phyloP scores from a whole-genome alignment of 2,329 filamentous ascomycete species.

The Colletotrichum paranaense region DNA sequence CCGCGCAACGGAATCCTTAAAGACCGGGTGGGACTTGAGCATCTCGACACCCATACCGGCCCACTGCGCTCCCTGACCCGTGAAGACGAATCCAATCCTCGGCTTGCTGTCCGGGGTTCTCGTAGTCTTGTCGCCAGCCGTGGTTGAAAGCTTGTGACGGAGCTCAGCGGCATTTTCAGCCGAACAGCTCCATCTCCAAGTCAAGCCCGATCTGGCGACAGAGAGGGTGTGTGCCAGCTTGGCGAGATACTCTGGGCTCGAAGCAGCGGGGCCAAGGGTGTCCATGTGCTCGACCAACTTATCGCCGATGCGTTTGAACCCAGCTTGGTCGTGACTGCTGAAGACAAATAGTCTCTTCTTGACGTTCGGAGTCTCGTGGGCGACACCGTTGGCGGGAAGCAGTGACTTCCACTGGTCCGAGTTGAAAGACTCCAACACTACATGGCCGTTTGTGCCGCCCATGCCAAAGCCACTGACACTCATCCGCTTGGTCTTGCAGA shows the following conservation, averaged over 20 bases:
- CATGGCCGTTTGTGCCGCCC: conserved; percentile 5
- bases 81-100: conserved; percentile 36
- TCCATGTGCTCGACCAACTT: not conserved
- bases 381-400: not conserved
- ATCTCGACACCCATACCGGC: conserved; percentile 34
- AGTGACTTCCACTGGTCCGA: not conserved
- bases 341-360: not conserved
- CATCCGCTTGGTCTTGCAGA: not conserved
- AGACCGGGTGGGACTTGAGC: not conserved
- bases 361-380: not conserved
- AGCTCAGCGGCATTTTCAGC: not conserved
- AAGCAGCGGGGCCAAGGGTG: not conserved
- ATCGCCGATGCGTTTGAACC: not conserved
- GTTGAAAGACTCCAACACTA: not conserved
- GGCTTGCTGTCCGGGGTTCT: not conserved
- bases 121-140: not conserved
- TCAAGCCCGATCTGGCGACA: not conserved
- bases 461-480: conserved; percentile 4
- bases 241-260: not conserved
- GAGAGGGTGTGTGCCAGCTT: not conserved
- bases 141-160: not conserved
- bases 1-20: conserved; percentile 34
- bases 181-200: too few relatives aligned
- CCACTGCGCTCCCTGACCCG: conserved; percentile 38
- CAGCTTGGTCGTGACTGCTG: not conserved